Conservation (phyloP, 176 grass and related monocot genomes). For the Puya raimondii region DNA sequence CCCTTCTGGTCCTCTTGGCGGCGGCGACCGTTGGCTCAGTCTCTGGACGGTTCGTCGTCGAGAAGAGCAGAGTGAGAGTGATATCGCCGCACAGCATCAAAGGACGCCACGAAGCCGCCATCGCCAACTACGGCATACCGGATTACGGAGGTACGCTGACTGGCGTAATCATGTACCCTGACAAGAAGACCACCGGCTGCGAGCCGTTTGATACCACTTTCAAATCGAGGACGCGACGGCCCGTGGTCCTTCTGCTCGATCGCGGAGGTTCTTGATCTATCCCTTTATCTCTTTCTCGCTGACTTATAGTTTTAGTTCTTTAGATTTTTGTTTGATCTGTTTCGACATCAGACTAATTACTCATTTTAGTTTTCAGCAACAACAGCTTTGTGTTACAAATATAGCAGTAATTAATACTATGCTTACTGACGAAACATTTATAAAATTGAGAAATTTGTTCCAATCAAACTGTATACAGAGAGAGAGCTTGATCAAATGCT, state of each 20-base stretch:
- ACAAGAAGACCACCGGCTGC: slow-evolving; percentile 35
- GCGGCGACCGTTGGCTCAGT: slow-evolving; percentile 13
- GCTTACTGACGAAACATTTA: too few species aligned
- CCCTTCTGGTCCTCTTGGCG: slow-evolving; percentile 19
- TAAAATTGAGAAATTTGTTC: too few species aligned
- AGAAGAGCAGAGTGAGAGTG: slow-evolving; percentile 67
- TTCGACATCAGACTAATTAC: background rate
- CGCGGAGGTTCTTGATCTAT: slow-evolving; percentile 47
- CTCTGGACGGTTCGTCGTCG: slow-evolving; percentile 59
- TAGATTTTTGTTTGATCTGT: background rate
- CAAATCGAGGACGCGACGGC: slow-evolving; percentile 40
- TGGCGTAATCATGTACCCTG: slow-evolving; percentile 60
- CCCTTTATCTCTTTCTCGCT: background rate
- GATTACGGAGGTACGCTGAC: slow-evolving; percentile 73
- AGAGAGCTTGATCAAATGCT: background rate
- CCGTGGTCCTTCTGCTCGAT: slow-evolving; percentile 82
- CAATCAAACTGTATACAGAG: too few species aligned
- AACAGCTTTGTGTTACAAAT: too few species aligned
- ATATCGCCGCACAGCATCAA: slow-evolving; percentile 42
- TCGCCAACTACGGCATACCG: slow-evolving; percentile 91
- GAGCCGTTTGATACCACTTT: slow-evolving; percentile 28
- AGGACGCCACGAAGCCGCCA: slow-evolving; percentile 52
- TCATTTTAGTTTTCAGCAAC: too few species aligned
- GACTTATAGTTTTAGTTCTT: background rate
- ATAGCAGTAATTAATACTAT: too few species aligned